These are phyloP conservation scores for Neonectria coccinea DNA, from an alignment of 2,329 filamentous ascomycete species.

Conservation along the genomic window DNA sequence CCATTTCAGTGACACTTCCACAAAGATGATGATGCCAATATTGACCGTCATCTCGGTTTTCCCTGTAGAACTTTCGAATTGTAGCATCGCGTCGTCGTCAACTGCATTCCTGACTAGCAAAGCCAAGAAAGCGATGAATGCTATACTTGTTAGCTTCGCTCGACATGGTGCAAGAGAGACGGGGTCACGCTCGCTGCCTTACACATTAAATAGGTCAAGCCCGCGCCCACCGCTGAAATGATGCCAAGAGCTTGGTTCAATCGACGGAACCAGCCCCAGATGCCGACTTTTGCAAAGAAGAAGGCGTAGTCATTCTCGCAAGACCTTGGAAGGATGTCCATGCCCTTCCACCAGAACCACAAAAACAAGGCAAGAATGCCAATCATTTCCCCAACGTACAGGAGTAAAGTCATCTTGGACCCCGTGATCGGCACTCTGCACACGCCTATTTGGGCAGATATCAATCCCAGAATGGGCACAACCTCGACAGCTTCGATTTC, in stretches of 20 bases:
- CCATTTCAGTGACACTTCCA: constrained; percentile 17
- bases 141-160: not conserved
- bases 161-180: not conserved
- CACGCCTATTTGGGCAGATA: constrained; percentile 20
- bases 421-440: constrained; percentile 15
- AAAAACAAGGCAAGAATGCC: constrained; percentile 13
- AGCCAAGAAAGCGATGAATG: constrained; percentile 5
- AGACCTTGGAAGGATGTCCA: constrained; percentile 10
- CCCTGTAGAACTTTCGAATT: not conserved
- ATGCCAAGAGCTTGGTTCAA: constrained; percentile 17
- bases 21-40: constrained; percentile 20
- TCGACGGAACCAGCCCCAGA: constrained; percentile 22
- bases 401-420: constrained; percentile 13
- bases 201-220: not conserved
- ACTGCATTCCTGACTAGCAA: constrained; percentile 3
- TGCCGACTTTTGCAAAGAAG: constrained; percentile 24
- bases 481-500: constrained; percentile 11
- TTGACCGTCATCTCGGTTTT: constrained; percentile 16
- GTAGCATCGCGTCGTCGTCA: not conserved
- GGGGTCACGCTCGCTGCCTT: not conserved
- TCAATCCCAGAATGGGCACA: constrained; percentile 14
- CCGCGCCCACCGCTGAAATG: constrained; percentile 9
- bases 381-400: constrained; percentile 15
- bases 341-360: constrained; percentile 24
- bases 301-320: constrained; percentile 17